Evolutionary conservation across 352 stramenopile genomes (phyloP), one percentile per base, ranked within the genome.

Genomic region (Globisporangium lucens): DNA sequence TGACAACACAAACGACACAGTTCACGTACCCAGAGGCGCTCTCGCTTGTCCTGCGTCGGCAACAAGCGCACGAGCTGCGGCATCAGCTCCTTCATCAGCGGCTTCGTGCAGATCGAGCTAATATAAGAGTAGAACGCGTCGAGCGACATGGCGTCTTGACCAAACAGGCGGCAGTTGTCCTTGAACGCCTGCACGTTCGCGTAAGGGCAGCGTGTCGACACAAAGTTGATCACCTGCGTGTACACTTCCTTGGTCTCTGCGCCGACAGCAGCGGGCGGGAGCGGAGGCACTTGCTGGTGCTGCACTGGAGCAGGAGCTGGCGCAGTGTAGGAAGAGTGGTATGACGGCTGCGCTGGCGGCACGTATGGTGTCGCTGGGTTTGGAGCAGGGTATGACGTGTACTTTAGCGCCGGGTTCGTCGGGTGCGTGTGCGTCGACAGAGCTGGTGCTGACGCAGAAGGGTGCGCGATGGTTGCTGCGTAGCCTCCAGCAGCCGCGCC

Each of bases 111-210:
- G 61, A 95, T 90, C 27, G 88, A 95, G 33, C 80, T 84, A 56
- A 94, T 61, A 52, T 95, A 95, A 46, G 78, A 87, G 52, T 92
- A 93, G 73, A 79, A 95, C 17, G 83, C 85, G 41, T 94, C 88
- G 51, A 95, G 68, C 36, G 88, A 90, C 84, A 95, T 90, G n/a
- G 80, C 70, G 38, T 95, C 88, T 47, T 95, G 88, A 2, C 88
- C 88, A 55, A 95, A 95, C 27, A 91, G 82, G 33, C 88, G 86
- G 69, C 88, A 95, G 74, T 95, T 95, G 72, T 95, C 88, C 72
- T 95, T 95, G 68, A 95, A 95, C 38, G 83, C 73, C 63, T 93
- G 83, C 56, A 94, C 57, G 41, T 95, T 91, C 2, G 88, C 88
- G 72, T 95, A 88, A 46, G 88, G 86, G 56, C 87, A 93, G 53